These are phyloP conservation scores for Amylocarpus encephaloides DNA, from an alignment of 2,329 filamentous ascomycete species.

Conservation along the genomic window DNA sequence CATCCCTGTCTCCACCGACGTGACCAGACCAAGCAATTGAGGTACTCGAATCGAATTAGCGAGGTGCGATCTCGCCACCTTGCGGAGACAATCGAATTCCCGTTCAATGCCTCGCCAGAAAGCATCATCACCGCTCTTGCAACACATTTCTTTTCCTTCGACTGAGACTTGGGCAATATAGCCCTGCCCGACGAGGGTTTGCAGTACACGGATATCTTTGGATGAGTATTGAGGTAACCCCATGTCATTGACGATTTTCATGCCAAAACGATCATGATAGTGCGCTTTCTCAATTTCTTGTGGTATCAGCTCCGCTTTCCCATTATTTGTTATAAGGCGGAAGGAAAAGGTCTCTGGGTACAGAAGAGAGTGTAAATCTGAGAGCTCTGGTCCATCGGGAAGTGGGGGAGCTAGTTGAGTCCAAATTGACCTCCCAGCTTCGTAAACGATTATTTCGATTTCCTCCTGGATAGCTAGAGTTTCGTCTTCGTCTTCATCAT, in stretches of 20 bases:
- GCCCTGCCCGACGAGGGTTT: conserved; percentile 5
- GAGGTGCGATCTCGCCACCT: conserved; percentile 11
- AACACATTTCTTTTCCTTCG: conserved; percentile 12
- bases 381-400: neutral
- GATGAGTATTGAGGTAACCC: conserved; percentile 8
- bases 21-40: conserved; percentile 12
- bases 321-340: conserved; percentile 1
- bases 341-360: conserved; percentile 4
- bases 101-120: conserved; percentile 11
- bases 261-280: no score
- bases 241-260: no score
- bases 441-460: conserved; percentile 9
- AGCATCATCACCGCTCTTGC: conserved; percentile 12
- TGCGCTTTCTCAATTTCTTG: neutral
- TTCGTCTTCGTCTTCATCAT: conserved; percentile 7
- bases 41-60: conserved; percentile 12
- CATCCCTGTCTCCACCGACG: conserved; percentile 4
- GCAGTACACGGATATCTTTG: conserved; percentile 6
- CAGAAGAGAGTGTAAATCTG: neutral
- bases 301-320: conserved; percentile 4
- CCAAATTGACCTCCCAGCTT: neutral
- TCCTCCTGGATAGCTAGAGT: conserved; percentile 1
- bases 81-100: conserved; percentile 14
- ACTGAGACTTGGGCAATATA: conserved; percentile 13
- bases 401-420: conserved; percentile 1